Conservation (phyloP, 2,329 filamentous ascomycete genomes). For the Xylaria sp. region DNA sequence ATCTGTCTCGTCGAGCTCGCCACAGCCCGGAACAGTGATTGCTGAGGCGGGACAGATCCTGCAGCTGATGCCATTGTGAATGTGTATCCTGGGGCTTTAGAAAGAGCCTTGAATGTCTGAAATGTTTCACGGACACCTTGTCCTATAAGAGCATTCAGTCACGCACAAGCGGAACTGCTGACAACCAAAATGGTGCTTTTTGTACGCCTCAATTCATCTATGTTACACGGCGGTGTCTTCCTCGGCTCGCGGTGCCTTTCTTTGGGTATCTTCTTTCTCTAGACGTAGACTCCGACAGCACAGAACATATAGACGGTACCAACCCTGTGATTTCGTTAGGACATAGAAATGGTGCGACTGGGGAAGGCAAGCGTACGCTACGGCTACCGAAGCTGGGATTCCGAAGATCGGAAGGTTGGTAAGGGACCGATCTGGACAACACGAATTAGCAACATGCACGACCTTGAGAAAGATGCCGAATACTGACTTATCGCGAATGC, state of each 20-base stretch:
- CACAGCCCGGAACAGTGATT: slow-evolving; percentile 71
- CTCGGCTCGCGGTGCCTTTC: slow-evolving; percentile 27
- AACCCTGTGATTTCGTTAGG: slow-evolving; percentile 60
- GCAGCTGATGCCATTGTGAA: slow-evolving; percentile 28
- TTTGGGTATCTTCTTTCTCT: slow-evolving; percentile 51
- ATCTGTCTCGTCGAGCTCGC: slow-evolving; percentile 78
- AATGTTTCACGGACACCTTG: slow-evolving; percentile 1
- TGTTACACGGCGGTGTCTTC: slow-evolving; percentile 41
- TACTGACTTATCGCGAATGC: slow-evolving; percentile 83
- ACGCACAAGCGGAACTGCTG: slow-evolving; percentile 18
- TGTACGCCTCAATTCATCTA: slow-evolving; percentile 43
- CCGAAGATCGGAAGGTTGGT: slow-evolving; percentile 77
- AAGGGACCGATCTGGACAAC: slow-evolving; percentile 40
- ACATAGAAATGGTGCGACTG: slow-evolving; percentile 5
- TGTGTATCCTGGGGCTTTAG: slow-evolving; percentile 1
- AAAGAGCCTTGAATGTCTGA: slow-evolving; percentile 23
- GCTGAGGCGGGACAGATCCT: slow-evolving; percentile 32
- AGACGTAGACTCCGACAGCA: slow-evolving; percentile 98
- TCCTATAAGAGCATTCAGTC: slow-evolving; percentile 18
- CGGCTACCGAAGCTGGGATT: slow-evolving; percentile 81
- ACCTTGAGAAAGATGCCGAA: neutral
- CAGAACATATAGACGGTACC: slow-evolving; percentile 99
- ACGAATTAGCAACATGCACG: neutral
- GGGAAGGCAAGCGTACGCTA: slow-evolving; percentile 70
- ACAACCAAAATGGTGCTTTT: slow-evolving; percentile 30